Percentiles rank a stretch among this genome's conserved stretches.
These are phyloP conservation scores for Colletotrichum limetticola DNA, from an alignment of 2,329 filamentous ascomycete species.

Conservation along the genomic window DNA sequence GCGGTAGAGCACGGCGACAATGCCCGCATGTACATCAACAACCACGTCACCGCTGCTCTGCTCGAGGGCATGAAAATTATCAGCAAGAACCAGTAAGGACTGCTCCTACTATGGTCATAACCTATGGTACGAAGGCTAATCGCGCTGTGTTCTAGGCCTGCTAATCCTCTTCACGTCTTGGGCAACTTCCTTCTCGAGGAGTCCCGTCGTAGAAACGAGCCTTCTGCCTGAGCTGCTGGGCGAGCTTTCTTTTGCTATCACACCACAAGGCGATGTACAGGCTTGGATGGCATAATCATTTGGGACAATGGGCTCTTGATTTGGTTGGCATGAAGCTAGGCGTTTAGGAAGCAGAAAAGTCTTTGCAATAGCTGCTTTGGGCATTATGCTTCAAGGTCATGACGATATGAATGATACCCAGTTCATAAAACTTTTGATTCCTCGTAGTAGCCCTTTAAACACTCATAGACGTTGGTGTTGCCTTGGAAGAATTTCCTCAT, in stretches of 20 bases:
- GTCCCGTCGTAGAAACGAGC: slow-evolving; percentile 48
- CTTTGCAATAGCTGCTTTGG: neutral
- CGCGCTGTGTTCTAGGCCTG: slow-evolving; percentile 57
- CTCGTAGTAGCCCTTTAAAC: neutral
- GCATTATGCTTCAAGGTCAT: neutral
- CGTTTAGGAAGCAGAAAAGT: slow-evolving; percentile 30
- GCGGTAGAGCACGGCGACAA: slow-evolving; percentile 74
- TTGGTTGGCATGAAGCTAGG: slow-evolving; percentile 18
- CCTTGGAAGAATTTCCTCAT: slow-evolving; percentile 22
- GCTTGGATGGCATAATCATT: slow-evolving; percentile 1
- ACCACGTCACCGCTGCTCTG: slow-evolving; percentile 73
- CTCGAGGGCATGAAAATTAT: slow-evolving; percentile 81
- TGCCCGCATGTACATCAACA: slow-evolving; percentile 77
- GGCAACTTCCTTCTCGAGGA: slow-evolving; percentile 78
- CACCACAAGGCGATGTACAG: neutral
- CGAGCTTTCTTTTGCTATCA: neutral
- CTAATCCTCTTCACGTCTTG: slow-evolving; percentile 74
- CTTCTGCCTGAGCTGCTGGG: neutral
- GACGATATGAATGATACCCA: slow-evolving; percentile 21
- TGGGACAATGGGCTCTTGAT: neutral
- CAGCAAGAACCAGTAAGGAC: slow-evolving; percentile 75
- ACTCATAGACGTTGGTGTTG: neutral
- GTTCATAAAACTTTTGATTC: slow-evolving; percentile 18
- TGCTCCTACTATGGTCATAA: neutral
- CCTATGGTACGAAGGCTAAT: slow-evolving; percentile 2